phyloP scores from a whole-genome alignment of 805 yeast genomes.

The Tetrapisispora phaffii region DNA sequence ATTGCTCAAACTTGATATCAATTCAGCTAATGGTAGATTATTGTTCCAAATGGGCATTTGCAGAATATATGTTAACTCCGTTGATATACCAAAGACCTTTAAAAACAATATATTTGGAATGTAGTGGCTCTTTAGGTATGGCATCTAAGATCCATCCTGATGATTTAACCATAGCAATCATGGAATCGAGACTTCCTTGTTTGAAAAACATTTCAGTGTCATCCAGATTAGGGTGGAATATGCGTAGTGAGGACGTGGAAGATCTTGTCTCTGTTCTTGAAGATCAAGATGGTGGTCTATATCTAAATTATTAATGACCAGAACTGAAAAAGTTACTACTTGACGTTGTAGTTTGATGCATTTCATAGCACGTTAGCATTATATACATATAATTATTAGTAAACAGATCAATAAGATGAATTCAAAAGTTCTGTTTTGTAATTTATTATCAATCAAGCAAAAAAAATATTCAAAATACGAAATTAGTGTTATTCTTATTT shows the following conservation, averaged over 20 bases:
- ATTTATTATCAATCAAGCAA: no score
- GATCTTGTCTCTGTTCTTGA: slow-evolving; percentile 63
- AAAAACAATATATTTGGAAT: slow-evolving; percentile 56
- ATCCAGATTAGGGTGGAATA: slow-evolving; percentile 79
- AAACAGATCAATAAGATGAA: background rate
- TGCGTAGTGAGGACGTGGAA: slow-evolving; percentile 46
- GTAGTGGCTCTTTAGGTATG: slow-evolving; percentile 82
- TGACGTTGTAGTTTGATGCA: background rate
- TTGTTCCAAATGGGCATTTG: slow-evolving; percentile 39
- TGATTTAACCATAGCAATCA: slow-evolving; percentile 75
- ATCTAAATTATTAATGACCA: slow-evolving; percentile 33
- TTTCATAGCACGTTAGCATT: background rate
- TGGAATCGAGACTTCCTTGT: slow-evolving; percentile 65
- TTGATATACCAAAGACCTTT: slow-evolving; percentile 32
- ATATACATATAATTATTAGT: background rate
- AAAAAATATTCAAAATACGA: background rate
- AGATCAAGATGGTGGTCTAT: slow-evolving; percentile 70
- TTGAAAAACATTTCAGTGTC: slow-evolving; percentile 58
- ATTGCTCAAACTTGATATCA: slow-evolving; percentile 62
- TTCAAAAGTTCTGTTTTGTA: no score
- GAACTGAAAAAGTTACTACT: background rate
- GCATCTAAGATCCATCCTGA: slow-evolving; percentile 76
- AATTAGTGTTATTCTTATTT: background rate
- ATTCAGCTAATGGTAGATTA: slow-evolving; percentile 76
- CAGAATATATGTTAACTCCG: slow-evolving; percentile 36